phyloP scores from a whole-genome alignment of 225 moss, liverwort and hornwort genomes.

The Lunularia cruciata region DNA sequence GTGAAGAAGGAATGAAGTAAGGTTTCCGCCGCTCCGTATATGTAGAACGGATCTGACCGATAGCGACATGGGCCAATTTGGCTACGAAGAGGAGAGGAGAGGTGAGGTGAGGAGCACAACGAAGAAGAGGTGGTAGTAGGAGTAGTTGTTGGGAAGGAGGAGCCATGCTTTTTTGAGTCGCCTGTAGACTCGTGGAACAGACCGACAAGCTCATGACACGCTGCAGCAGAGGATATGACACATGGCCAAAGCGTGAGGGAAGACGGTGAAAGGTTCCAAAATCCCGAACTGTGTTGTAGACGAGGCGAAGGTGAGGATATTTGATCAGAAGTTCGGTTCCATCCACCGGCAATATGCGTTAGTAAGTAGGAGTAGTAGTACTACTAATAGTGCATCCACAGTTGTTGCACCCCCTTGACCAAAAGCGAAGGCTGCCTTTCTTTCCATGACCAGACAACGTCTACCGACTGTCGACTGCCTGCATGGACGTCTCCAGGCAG shows the following conservation, averaged over 20 bases:
- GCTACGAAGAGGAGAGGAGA: neutral
- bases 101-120: neutral
- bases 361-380: too few species aligned
- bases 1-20: too few species aligned
- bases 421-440: neutral
- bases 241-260: neutral
- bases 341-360: neutral
- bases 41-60: too few species aligned
- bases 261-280: neutral
- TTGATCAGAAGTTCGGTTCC: neutral
- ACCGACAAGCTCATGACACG: conserved; percentile 1
- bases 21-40: too few species aligned
- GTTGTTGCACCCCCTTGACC: neutral
- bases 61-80: neutral
- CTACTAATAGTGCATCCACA: neutral
- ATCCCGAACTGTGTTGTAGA: neutral
- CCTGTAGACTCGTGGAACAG: too few species aligned
- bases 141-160: neutral
- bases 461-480: neutral
- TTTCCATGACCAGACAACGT: neutral
- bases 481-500: neutral
- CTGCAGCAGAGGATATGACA: neutral
- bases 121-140: neutral
- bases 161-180: neutral
- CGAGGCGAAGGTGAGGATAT: neutral